Evolutionary conservation across 1,284 basidiomycete species (phyloP), one percentile per base, ranked within the genome.

Genomic region (Erythrobasidium hasegawianum): DNA sequence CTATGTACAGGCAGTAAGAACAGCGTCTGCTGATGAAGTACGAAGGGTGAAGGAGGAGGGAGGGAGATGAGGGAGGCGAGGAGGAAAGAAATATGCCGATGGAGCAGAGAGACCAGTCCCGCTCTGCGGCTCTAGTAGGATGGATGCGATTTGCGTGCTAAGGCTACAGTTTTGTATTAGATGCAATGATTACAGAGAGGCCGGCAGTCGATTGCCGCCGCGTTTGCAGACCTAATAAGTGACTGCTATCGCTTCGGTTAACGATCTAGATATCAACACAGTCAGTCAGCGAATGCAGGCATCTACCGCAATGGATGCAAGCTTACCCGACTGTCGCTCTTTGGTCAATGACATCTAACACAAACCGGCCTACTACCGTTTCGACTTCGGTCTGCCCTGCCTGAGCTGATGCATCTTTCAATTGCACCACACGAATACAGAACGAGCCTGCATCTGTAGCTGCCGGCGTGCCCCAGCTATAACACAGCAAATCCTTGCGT

Each of bases 311-410:
- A n/a, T n/a, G 20, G 24, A 29, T 20, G 9, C 24, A 16, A 13
- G 47, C 62, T 53, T 24, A 65, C 62, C 62, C 62, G 18, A 58
- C 55, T 38, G 62, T 55, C 22, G 43, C 43, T 40, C 62, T 55
- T 39, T 56, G 54, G 55, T 65, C 62, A 22, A 38, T 58, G 5
- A 68, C 61, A 22, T 58, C 61, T 26, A 68, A 57, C n/a, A 64
- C 56, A 38, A 68, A 68, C 8, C 67, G 61, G 16, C 67, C 67
- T 11, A 68, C 67, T 20, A 68, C 41, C 52, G 52, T 55, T 45
- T 64, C 67, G 13, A n/a, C 38, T 18, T 68, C 67, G 8, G 39
- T 18, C n/a, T 55, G n/a, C n/a, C n/a, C n/a, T n/a, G n/a, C n/a
- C n/a, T n/a, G n/a, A n/a, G n/a, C n/a, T n/a, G n/a, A n/a, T n/a